Evolutionary conservation across 352 stramenopile genomes (phyloP).

Genomic region (Phytophthora multivora): DNA sequence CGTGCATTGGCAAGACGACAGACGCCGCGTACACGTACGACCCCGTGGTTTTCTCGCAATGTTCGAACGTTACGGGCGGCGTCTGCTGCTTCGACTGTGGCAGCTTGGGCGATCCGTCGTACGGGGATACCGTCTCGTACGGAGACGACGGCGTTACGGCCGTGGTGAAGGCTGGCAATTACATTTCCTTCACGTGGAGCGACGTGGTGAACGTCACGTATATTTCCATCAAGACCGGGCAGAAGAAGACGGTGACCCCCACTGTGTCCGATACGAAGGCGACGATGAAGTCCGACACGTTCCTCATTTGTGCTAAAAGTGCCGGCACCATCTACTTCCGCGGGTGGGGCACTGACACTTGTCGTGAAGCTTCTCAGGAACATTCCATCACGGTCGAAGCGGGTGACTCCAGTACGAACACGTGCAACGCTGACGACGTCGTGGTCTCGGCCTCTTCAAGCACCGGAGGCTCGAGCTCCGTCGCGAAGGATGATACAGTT

Average conservation of each 20-base stretch:
- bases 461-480: conserved; percentile 14
- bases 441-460: conserved; percentile 1
- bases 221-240: conserved; percentile 54
- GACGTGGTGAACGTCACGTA: conserved; percentile 66
- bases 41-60: conserved; percentile 63
- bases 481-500: conserved; percentile 28
- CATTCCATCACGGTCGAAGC: conserved; percentile 52
- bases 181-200: conserved; percentile 58
- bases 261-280: conserved; percentile 46
- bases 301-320: conserved; percentile 62
- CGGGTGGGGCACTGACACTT: conserved; percentile 61
- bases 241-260: conserved; percentile 72
- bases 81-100: conserved; percentile 81
- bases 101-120: conserved; percentile 40
- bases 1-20: conserved; percentile 74
- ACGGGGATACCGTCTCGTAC: conserved; percentile 41
- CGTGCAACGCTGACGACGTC: conserved; percentile 24
- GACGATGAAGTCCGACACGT: conserved; percentile 41
- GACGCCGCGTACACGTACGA: conserved; percentile 66
- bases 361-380: conserved; percentile 52
- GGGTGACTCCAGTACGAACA: conserved; percentile 31
- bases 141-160: conserved; percentile 57
- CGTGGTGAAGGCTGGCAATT: conserved; percentile 51
- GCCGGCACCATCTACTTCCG: conserved; percentile 65
- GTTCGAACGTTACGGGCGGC: conserved; percentile 44